Base-by-base conservation (phyloP, 164 flowering plant species). In the Litsea cubeba region DNA sequence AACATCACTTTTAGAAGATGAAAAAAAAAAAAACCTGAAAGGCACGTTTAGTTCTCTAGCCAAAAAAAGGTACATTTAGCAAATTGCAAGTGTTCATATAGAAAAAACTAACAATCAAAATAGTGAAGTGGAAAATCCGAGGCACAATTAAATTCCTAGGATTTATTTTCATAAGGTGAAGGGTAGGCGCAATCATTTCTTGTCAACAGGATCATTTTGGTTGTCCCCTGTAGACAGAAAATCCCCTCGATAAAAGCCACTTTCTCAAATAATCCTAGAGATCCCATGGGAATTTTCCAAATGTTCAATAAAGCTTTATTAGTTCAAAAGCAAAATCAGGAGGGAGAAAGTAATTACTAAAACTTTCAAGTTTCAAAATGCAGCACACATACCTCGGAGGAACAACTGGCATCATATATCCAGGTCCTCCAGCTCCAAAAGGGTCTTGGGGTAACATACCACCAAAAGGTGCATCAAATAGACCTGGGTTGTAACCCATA, bases 391-490 rank as follows among this genome's bases (percentile, higher is more conserved):
- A 87, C 96, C 93, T 88, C 17, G 81, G 89, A 74, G 89, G 89
- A 54, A 88, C 89, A 67, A 81, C 74, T 66, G 95, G 95, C 74
- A 87, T 69, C 92, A 89, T 85, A 75, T 71, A 83, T 26, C 84
- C 84, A 51, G 79, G 91, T 28, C 86, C 87, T 50, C 76, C 90
- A 81, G 87, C 87, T 50, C 76, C 90, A 81, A 88, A 92, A 26
- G 90, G 95, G 58, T 88, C 95, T 69, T 81, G 97, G 66, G 93
- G 96, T 50, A 88, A 28, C 46, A 84, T 76, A 63, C 71, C 71
- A 3, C 82, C 86, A 79, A 86, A 83, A 17, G 91, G 85, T 84
- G 89, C 80, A 72, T 86, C 93, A 24, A 89, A 76, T 12, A 92
- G 93, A 2, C 86, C 89, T 51, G 87, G 77, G 15, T 83, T 83